Percentiles rank a stretch among this genome's conserved stretches.
Evolutionary conservation across 495 filamentous ascomycete species (phyloP).

Genomic region (Aspergillus heteromorphus): DNA sequence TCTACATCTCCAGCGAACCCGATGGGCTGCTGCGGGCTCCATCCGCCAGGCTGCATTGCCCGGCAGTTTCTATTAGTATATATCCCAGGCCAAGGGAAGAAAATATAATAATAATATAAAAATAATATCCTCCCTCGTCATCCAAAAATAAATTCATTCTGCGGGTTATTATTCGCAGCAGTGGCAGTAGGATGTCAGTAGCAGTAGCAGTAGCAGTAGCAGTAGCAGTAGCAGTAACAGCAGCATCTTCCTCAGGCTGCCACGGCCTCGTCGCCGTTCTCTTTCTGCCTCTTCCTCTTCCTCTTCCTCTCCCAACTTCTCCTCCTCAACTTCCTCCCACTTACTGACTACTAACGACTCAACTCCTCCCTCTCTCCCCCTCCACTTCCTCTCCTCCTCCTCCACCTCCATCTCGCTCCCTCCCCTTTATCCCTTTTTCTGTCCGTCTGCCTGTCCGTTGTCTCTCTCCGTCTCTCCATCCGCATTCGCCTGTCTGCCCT

Average conservation of each 20-base stretch:
- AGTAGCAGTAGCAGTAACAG: no score
- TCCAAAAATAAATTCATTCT: no score
- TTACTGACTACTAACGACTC: conserved; percentile 5
- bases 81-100: background rate
- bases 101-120: background rate
- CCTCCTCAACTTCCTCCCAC: background rate
- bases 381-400: conserved; percentile 5
- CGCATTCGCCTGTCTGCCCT: background rate
- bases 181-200: no score
- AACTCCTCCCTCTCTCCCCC: background rate
- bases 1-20: background rate
- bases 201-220: no score
- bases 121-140: background rate
- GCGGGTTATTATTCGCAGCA: no score
- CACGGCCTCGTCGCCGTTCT: background rate
- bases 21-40: background rate
- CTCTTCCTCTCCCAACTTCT: conserved; percentile 1
- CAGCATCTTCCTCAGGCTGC: conserved; percentile 4
- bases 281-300: conserved; percentile 6
- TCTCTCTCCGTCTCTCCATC: no score
- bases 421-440: conserved; percentile 1
- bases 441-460: background rate
- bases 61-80: background rate
- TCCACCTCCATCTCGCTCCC: background rate
- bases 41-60: background rate